These are phyloP conservation scores for Citrus cavaleriei DNA, from an alignment of 345 rosid species.

Conservation along the genomic window DNA sequence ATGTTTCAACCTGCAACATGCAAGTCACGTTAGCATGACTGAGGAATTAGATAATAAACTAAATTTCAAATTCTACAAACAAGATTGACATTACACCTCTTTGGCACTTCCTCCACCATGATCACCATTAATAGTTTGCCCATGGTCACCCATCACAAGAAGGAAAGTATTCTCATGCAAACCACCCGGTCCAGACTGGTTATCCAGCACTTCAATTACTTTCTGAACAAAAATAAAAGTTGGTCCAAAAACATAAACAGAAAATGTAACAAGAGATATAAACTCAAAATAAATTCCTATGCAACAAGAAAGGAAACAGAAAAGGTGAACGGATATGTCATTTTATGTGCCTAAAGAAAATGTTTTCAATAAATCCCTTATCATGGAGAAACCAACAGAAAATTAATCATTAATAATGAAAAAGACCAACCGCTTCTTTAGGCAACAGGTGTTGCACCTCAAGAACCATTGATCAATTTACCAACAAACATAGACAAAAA, in stretches of 20 bases:
- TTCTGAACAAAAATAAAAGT: constrained; percentile 35
- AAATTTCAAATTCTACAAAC: constrained; percentile 1
- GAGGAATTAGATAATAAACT: constrained; percentile 8
- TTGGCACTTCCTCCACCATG: constrained; percentile 98
- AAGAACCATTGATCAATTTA: background rate
- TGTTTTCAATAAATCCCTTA: background rate
- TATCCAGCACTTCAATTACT: constrained; percentile 53
- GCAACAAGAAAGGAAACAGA: constrained; percentile 1
- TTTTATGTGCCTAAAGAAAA: constrained; percentile 1
- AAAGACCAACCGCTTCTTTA: background rate
- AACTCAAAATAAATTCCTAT: background rate
- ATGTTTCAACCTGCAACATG: constrained; percentile 75
- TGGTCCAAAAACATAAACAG: background rate
- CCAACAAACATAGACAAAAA: background rate
- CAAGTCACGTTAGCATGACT: constrained; percentile 19
- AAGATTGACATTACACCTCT: constrained; percentile 50
- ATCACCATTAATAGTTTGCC: constrained; percentile 94
- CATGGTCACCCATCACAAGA: constrained; percentile 97
- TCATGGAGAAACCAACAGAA: background rate
- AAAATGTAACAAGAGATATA: background rate
- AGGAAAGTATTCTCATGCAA: constrained; percentile 80
- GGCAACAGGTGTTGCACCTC: background rate
- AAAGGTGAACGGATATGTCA: background rate
- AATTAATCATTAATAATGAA: background rate
- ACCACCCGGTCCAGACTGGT: constrained; percentile 73